Evolutionary conservation across 331 rosid genomes (phyloP).

Genomic region (Prunus yedoensis): DNA sequence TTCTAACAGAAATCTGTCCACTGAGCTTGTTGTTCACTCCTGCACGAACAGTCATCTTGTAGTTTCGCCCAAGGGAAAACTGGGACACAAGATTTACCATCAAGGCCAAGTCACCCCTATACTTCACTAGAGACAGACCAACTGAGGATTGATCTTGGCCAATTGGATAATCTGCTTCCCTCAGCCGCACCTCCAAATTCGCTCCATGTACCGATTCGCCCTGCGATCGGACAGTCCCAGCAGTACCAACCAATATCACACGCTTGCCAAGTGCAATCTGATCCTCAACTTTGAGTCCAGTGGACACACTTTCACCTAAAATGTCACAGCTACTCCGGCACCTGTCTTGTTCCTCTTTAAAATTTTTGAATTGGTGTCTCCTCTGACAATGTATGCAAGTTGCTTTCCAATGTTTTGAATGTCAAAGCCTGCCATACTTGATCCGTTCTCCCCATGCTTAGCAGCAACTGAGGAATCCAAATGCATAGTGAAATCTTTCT

Average conservation of each 20-base stretch:
- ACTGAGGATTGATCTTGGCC: constrained; percentile 89
- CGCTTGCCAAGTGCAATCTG: constrained; percentile 89
- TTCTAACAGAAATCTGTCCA: constrained; percentile 75
- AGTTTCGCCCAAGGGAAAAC: constrained; percentile 73
- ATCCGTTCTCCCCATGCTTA: constrained; percentile 87
- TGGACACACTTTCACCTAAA: constrained; percentile 84
- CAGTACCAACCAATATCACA: constrained; percentile 67
- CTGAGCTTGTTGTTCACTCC: constrained; percentile 88
- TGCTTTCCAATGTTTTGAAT: constrained; percentile 89
- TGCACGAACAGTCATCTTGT: constrained; percentile 81
- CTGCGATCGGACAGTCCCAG: constrained; percentile 77
- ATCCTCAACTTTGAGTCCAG: constrained; percentile 92
- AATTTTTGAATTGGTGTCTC: constrained; percentile 80
- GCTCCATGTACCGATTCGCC: constrained; percentile 82
- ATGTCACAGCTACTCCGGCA: constrained; percentile 79
- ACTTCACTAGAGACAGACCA: constrained; percentile 80
- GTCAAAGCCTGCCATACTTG: constrained; percentile 96
- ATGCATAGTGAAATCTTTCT: constrained; percentile 92
- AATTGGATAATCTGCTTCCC: constrained; percentile 91
- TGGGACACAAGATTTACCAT: constrained; percentile 86
- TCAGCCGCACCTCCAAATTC: constrained; percentile 74
- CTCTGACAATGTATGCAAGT: constrained; percentile 82
- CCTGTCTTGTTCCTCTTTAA: constrained; percentile 73
- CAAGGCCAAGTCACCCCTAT: constrained; percentile 80
- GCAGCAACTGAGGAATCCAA: constrained; percentile 92